A percentile compares a stretch with the other conserved stretches of the same genome.
Evolutionary conservation across 2,329 filamentous ascomycete species (phyloP).

Genomic region (Cladosporium oxysporum): DNA sequence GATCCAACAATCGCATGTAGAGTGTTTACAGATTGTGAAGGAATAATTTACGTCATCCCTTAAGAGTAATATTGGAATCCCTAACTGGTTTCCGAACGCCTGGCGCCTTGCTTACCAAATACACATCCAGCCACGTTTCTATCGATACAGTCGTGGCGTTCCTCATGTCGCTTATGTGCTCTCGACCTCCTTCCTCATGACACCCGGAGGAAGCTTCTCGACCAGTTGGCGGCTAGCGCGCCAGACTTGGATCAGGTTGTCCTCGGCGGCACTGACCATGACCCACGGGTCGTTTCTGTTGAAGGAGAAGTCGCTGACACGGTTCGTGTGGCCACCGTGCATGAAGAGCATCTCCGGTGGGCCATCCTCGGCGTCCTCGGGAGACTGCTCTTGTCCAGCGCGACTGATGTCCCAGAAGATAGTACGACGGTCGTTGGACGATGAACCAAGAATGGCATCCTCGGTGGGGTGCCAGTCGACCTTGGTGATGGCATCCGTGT

Average conservation of each 20-base stretch:
- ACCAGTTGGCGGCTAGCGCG: conserved; percentile 39
- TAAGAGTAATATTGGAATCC: background rate
- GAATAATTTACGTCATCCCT: background rate
- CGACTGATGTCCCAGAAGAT: conserved; percentile 95
- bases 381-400: conserved; percentile 90
- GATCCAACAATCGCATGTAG: background rate
- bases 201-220: conserved; percentile 36
- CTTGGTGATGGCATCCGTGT: conserved; percentile 86
- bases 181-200: conserved; percentile 36
- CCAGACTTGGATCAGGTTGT: conserved; percentile 92
- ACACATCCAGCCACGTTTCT: background rate
- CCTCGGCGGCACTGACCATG: conserved; percentile 91
- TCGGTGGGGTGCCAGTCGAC: conserved; percentile 94
- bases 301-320: conserved; percentile 96
- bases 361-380: conserved; percentile 92
- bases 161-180: conserved; percentile 22
- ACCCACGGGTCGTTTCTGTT: conserved; percentile 97
- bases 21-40: background rate
- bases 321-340: conserved; percentile 97
- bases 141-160: background rate
- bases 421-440: conserved; percentile 88
- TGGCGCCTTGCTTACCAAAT: conserved; percentile 16
- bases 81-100: conserved; percentile 2
- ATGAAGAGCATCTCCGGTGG: conserved; percentile 97
- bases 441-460: conserved; percentile 82